Evolutionary conservation across 345 rosid species (phyloP), one percentile per base, ranked within the genome.

Genomic region (Ricinus communis): DNA sequence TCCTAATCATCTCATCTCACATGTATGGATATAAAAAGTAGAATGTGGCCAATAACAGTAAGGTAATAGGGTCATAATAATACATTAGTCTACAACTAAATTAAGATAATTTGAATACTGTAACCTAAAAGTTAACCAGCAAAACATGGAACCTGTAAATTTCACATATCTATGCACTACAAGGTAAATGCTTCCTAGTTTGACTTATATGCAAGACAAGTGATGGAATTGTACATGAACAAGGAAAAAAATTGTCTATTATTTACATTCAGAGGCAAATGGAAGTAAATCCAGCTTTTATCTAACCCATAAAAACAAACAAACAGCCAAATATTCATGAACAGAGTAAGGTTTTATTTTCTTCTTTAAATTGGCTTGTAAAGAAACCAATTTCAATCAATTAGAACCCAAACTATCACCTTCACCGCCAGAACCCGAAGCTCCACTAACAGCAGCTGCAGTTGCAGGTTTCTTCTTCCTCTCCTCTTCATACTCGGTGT

Each of bases 401-500:
- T 51, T 50, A 5, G 77, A 71, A 71, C 74, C 74, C 21, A 68
- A 75, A 68, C 60, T 67, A 53, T 58, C 79, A 8, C 51, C 79
- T 2, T 56, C 80, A 8, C 41, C 77, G 3, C 77, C 72, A 1
- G 80, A 78, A 43, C 54, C 71, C 5, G 82, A 78, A 60, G 85
- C 70, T 66, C 81, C 81, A 69, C 13, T 19, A 15, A 41, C 9
- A 67, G 59, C 16, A 15, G 21, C 60, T 40, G 46, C 61, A 18
- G 46, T 47, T 40, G 46, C 61, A 5, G 50, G 53, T 71, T 72
- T 73, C 73, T 81, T 87, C 78, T 80, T 82, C 78, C 83, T 87
- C 71, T 79, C 85, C 76, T 85, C 81, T 78, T 87, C 91, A 22
- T 87, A 89, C 72, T 89, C 95, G 0, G 78, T 40, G 74, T 87